Evolutionary conservation across 2,329 filamentous ascomycete species (phyloP).

Genomic region (Eutypa lata): DNA sequence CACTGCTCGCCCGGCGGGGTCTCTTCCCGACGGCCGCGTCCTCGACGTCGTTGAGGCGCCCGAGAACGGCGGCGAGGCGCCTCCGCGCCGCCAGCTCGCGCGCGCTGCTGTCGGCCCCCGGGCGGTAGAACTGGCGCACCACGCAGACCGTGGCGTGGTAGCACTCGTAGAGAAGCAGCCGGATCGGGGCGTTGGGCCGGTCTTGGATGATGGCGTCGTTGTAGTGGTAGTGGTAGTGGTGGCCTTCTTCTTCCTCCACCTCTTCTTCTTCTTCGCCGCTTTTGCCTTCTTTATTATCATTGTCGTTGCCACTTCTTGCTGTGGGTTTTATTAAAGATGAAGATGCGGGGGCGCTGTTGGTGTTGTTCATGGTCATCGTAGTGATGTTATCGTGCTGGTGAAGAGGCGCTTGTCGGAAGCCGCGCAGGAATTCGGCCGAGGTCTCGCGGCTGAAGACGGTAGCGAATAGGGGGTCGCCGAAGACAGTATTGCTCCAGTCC

Average conservation of each 20-base stretch:
- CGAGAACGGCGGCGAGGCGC: conserved; percentile 45
- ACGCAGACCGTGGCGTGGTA: conserved; percentile 53
- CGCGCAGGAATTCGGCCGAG: conserved; percentile 43
- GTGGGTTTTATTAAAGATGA: no score
- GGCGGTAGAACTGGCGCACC: conserved; percentile 54
- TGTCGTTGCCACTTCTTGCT: no score
- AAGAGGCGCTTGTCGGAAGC: conserved; percentile 33
- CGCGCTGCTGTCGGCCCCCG: conserved; percentile 41
- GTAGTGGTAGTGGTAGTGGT: conserved; percentile 12
- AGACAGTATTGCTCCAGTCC: conserved; percentile 57
- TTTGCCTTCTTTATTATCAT: not conserved
- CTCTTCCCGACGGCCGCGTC: conserved; percentile 28
- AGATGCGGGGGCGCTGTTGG: not conserved
- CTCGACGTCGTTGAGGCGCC: conserved; percentile 40
- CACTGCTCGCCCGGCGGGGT: conserved; percentile 30
- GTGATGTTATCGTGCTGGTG: no score
- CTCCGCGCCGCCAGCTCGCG: conserved; percentile 52
- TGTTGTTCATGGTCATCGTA: conserved; percentile 8
- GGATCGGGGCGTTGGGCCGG: conserved; percentile 37
- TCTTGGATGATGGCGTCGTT: conserved; percentile 38
- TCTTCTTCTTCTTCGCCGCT: not conserved
- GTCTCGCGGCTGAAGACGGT: conserved; percentile 44
- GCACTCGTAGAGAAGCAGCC: conserved; percentile 55
- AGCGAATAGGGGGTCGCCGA: conserved; percentile 57
- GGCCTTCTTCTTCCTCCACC: not conserved